phyloP scores from a whole-genome alignment of 352 stramenopile genomes.

The Phytophthora nicotianae region DNA sequence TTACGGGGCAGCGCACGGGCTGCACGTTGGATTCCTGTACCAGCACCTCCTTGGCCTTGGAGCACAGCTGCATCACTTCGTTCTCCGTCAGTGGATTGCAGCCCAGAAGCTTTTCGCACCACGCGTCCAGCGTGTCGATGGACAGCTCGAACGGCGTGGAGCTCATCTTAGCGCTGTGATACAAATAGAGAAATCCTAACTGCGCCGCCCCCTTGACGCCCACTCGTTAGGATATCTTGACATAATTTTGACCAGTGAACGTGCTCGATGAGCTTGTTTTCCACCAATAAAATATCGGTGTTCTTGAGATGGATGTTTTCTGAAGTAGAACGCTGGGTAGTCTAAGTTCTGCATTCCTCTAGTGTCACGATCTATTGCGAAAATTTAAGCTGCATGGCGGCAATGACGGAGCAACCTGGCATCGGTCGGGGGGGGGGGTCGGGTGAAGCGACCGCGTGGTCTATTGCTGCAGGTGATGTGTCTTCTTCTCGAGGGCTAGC shows the following conservation, averaged over 20 bases:
- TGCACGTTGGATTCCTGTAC: slow-evolving; percentile 98
- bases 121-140: slow-evolving; percentile 92
- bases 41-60: slow-evolving; percentile 96
- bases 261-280: background rate
- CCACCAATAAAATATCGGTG: background rate
- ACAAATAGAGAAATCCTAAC: slow-evolving; percentile 18
- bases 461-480: slow-evolving; percentile 28
- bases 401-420: slow-evolving; percentile 1
- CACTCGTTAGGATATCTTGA: background rate
- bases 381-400: background rate
- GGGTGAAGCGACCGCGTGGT: slow-evolving; percentile 1
- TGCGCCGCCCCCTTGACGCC: slow-evolving; percentile 2
- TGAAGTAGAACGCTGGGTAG: too few species aligned
- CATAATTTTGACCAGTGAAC: slow-evolving; percentile 3
- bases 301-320: too few species aligned
- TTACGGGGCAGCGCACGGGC: slow-evolving; percentile 96
- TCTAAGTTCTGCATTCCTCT: too few species aligned
- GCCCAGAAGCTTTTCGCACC: slow-evolving; percentile 93
- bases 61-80: slow-evolving; percentile 95
- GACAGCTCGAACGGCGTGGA: slow-evolving; percentile 72
- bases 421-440: background rate
- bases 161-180: slow-evolving; percentile 37
- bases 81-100: slow-evolving; percentile 95
- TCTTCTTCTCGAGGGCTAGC: slow-evolving; percentile 58
- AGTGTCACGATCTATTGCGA: slow-evolving; percentile 11